Conservation (phyloP, 2,329 filamentous ascomycete species). For the Botrytis hyacinthi region DNA sequence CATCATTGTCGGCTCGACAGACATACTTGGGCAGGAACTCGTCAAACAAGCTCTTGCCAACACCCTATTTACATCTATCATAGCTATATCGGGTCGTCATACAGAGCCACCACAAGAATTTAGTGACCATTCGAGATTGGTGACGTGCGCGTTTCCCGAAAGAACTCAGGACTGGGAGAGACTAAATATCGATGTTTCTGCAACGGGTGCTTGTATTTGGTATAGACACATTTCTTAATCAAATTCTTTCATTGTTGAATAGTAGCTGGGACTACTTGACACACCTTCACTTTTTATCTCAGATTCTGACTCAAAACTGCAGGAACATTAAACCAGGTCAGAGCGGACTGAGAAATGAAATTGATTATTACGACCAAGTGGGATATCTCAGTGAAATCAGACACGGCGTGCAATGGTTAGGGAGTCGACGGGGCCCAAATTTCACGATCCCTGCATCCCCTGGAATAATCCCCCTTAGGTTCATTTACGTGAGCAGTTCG, state of each 20-base stretch:
- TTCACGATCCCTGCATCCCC: no score
- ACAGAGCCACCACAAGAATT: background rate
- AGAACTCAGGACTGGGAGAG: background rate
- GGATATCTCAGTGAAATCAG: no score
- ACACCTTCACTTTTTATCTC: no score
- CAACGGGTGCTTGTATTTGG: background rate
- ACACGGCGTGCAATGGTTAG: no score
- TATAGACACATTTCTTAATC: background rate
- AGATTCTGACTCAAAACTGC: no score
- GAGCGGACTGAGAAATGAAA: no score
- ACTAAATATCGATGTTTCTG: background rate
- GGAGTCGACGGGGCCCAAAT: no score
- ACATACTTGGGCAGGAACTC: background rate
- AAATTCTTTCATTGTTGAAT: background rate
- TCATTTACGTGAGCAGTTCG: background rate
- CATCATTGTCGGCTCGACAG: background rate
- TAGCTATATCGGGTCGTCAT: background rate
- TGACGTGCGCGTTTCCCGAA: background rate
- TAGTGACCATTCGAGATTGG: background rate
- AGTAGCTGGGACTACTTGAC: background rate
- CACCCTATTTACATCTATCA: background rate
- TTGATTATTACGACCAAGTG: no score
- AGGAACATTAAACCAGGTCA: no score
- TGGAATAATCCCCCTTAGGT: no score
- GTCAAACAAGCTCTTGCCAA: background rate